phyloP scores from a whole-genome alignment of 1,284 basidiomycete species.

The Austroboletus niveus region DNA sequence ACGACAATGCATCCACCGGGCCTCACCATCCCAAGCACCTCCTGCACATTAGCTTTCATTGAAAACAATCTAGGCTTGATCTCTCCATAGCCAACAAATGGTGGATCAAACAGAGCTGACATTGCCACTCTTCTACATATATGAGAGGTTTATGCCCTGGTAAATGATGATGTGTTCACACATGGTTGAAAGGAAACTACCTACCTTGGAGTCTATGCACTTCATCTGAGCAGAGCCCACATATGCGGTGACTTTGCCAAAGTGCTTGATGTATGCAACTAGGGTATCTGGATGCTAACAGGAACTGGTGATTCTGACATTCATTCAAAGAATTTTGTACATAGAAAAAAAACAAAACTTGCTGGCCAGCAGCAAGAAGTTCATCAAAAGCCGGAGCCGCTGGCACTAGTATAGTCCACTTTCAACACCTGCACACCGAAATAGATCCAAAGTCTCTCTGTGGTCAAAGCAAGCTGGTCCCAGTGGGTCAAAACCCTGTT shows the following conservation, averaged over 20 bases:
- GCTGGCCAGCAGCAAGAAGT: too few species aligned
- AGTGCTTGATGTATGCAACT: constrained; percentile 75
- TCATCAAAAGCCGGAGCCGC: too few species aligned
- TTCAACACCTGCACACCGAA: too few species aligned
- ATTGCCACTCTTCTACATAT: constrained; percentile 48
- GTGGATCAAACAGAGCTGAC: constrained; percentile 59
- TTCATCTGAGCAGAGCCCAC: constrained; percentile 63
- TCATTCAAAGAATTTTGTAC: too few species aligned
- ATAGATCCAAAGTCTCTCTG: too few species aligned
- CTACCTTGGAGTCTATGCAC: constrained; percentile 60
- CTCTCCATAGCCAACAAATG: constrained; percentile 68
- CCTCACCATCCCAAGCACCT: constrained; percentile 70
- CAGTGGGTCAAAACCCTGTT: too few species aligned
- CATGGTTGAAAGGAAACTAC: not conserved
- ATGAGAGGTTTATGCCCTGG: constrained; percentile 69
- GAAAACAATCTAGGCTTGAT: constrained; percentile 73
- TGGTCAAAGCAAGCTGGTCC: too few species aligned
- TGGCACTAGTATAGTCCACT: too few species aligned
- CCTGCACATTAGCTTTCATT: constrained; percentile 74
- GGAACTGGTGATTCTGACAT: too few species aligned
- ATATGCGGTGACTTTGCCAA: constrained; percentile 56
- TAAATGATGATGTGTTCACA: not conserved
- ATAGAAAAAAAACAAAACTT: too few species aligned
- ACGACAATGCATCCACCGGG: too few species aligned
- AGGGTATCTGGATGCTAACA: constrained; percentile 81